Evolutionary conservation across 495 filamentous ascomycete genomes (phyloP).

Genomic region (Tuber aestivum): DNA sequence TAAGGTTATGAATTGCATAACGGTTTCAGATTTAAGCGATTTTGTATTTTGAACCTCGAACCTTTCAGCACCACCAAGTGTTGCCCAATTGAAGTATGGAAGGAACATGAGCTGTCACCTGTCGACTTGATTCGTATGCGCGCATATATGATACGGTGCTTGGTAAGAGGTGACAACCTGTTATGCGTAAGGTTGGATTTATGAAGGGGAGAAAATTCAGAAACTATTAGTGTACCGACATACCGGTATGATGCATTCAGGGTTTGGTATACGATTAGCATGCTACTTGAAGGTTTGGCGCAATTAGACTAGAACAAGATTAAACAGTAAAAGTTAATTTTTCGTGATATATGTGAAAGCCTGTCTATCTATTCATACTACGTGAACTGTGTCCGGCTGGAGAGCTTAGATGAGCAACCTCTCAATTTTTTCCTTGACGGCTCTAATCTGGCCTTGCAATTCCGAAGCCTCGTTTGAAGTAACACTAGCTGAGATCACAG

Average conservation of each 20-base stretch:
- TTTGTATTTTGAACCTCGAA: neutral
- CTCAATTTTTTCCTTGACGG: conserved; percentile 92
- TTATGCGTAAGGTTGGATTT: neutral
- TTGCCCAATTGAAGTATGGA: neutral
- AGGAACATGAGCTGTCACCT: neutral
- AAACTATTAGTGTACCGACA: neutral
- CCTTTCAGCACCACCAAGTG: neutral
- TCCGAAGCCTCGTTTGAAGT: conserved; percentile 92
- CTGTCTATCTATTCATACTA: neutral
- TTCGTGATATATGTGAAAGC: neutral
- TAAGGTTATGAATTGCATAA: neutral
- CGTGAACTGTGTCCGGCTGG: neutral
- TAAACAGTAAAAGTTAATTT: neutral
- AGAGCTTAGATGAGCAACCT: conserved; percentile 78
- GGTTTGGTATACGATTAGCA: neutral
- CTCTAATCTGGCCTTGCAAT: conserved; percentile 73
- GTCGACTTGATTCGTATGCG: neutral
- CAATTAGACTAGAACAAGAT: neutral
- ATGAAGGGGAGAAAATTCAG: neutral
- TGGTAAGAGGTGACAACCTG: neutral
- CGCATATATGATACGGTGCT: neutral
- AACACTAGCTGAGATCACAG: conserved; percentile 81
- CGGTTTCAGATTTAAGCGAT: neutral
- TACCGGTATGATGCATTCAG: neutral
- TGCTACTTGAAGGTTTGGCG: neutral